These are phyloP conservation scores for Suhomyces taliae DNA, from an alignment of 1,139 yeast species.

Conservation along the genomic window DNA sequence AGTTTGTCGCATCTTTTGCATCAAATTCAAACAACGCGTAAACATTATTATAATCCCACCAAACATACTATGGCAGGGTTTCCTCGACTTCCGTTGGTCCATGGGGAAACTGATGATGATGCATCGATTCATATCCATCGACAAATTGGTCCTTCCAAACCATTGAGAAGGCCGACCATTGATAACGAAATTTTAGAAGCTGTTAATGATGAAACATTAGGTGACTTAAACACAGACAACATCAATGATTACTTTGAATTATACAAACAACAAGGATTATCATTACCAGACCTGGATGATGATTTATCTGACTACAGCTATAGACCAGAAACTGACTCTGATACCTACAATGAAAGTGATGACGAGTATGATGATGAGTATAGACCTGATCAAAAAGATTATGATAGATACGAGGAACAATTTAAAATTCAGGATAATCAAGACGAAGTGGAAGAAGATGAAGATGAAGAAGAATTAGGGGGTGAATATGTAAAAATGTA, in stretches of 20 bases:
- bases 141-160: conserved; percentile 41
- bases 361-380: conserved; percentile 11
- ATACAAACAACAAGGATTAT: conserved; percentile 6
- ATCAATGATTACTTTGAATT: conserved; percentile 14
- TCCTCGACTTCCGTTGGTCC: conserved; percentile 37
- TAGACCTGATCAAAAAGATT: neutral
- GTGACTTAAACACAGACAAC: conserved; percentile 9
- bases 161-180: conserved; percentile 22
- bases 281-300: conserved; percentile 4
- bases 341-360: conserved; percentile 14
- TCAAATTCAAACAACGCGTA: neutral
- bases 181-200: conserved; percentile 18
- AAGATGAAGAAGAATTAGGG: too few species aligned
- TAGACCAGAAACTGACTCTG: conserved; percentile 7
- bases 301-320: conserved; percentile 2
- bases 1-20: neutral
- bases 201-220: conserved; percentile 8
- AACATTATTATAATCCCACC: neutral
- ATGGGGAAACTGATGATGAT: conserved; percentile 47
- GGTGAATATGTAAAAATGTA: neutral
- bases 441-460: neutral
- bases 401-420: neutral
- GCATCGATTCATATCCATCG: conserved; percentile 42
- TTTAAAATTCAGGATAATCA: too few species aligned
- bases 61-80: conserved; percentile 27